Evolutionary conservation across 345 rosid genomes (phyloP), one percentile per base, ranked within the genome.

Genomic region (Euclidium syriacum): DNA sequence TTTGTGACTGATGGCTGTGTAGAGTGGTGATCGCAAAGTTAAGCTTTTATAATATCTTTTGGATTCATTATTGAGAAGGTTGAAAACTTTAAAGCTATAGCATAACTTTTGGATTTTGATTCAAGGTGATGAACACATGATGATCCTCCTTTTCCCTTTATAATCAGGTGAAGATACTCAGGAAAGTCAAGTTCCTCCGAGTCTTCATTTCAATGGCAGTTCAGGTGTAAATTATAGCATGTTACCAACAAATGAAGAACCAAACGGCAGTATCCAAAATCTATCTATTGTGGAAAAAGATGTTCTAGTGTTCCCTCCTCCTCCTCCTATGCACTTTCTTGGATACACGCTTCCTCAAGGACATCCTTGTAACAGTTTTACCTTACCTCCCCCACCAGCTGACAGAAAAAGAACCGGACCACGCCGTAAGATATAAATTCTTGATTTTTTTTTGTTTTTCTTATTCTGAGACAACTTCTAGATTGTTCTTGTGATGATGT

Each of bases 331-430:
- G 39, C 75, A 80, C 80, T 94, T 95, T 75, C 72, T 79, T 51
- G 99, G 99, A 11, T 95, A 95, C 78, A 71, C 78, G 17, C 99
- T 95, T 75, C 98, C 99, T 30, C 84, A 85, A 15, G 94, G 97
- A 59, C 97, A 95, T 81, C 96, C 79, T n/a, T 95, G 99, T 81
- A 75, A 75, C 58, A 76, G 74, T 72, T 95, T 95, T 71, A 85
- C 81, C 38, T 73, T 90, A 72, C 96, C 99, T 65, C 99, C 99
- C 4, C 99, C 99, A 23, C 98, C 98, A 3, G 92, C 95, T 10
- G 96, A 90, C 75, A 85, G 62, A 62, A 95, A 95, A 77, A 80
- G 95, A 82, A 85, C 95, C 4, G 98, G 98, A 55, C 99, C 99
- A 18, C 84, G 96, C 44, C 88, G 99, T 95, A 80, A 84, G 97